Evolutionary conservation across 768 basidiomycete genomes (phyloP).

Genomic region (Collybia nuda): DNA sequence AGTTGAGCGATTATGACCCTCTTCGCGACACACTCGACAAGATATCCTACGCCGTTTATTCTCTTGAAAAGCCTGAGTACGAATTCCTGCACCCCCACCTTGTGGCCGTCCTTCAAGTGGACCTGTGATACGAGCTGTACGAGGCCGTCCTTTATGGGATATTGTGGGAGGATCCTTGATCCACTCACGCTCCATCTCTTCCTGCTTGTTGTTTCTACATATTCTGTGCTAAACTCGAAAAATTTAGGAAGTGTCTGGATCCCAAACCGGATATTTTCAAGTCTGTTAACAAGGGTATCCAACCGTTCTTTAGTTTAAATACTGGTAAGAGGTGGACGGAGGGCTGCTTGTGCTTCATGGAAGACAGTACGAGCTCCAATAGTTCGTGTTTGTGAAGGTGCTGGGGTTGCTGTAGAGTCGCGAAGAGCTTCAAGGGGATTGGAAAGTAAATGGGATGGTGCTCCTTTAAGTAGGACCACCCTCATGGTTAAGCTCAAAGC

Average conservation of each 20-base stretch:
- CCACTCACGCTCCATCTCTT: neutral
- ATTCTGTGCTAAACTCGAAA: neutral
- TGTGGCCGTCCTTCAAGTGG: conserved; percentile 12
- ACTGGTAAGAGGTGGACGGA: conserved; percentile 14
- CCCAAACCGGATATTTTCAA: conserved; percentile 6
- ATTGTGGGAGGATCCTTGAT: conserved; percentile 14
- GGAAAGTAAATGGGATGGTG: neutral
- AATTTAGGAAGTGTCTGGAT: neutral
- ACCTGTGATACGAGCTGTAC: conserved; percentile 8
- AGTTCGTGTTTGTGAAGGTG: conserved; percentile 14
- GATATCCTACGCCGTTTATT: neutral
- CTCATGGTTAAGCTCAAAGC: too few species aligned
- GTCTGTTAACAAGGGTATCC: conserved; percentile 12
- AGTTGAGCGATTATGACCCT: conserved; percentile 9
- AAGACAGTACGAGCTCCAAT: conserved; percentile 16
- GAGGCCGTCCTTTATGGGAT: conserved; percentile 16
- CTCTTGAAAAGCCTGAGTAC: neutral
- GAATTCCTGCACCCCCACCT: conserved; percentile 7
- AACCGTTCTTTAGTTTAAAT: conserved; percentile 24
- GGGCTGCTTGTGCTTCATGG: conserved; percentile 18
- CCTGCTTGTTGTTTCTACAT: neutral
- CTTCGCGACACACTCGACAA: conserved; percentile 9
- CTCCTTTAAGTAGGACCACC: too few species aligned
- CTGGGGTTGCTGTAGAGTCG: too few species aligned
- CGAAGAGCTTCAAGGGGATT: conserved; percentile 2